Evolutionary conservation across 768 basidiomycete genomes (phyloP).

Genomic region (Leccinum boreale): DNA sequence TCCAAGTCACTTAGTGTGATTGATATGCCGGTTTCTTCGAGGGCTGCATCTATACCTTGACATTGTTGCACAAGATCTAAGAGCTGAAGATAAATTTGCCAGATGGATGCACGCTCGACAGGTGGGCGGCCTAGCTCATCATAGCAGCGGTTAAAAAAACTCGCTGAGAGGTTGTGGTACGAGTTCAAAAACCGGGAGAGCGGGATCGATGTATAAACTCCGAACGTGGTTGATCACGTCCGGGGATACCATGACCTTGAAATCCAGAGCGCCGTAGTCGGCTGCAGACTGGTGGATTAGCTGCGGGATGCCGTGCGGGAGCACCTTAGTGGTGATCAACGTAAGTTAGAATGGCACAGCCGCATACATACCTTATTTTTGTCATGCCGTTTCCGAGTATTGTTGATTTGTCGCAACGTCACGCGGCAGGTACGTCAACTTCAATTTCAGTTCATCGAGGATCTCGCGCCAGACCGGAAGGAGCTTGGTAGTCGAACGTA

Average conservation of each 20-base stretch:
- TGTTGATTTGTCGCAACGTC: too few species aligned
- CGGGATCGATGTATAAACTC: conserved; percentile 29
- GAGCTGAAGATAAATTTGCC: not conserved
- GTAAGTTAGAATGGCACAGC: not conserved
- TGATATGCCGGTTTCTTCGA: too few species aligned
- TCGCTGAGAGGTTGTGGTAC: conserved; percentile 29
- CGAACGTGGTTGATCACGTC: not conserved
- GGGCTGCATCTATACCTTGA: too few species aligned
- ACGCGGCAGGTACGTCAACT: too few species aligned
- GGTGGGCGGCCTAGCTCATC: not conserved
- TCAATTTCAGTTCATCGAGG: too few species aligned
- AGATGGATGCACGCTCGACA: not conserved
- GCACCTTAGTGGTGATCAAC: not conserved
- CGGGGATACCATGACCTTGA: not conserved
- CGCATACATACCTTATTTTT: conserved; percentile 1
- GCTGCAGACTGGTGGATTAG: not conserved
- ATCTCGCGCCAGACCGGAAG: too few species aligned
- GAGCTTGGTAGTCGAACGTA: too few species aligned
- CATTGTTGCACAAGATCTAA: too few species aligned
- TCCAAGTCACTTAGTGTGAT: too few species aligned
- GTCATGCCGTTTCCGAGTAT: conserved; percentile 1
- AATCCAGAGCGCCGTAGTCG: not conserved
- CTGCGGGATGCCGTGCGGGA: not conserved
- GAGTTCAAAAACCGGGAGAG: conserved; percentile 36
- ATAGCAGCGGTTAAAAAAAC: not conserved